Percentiles rank a stretch among this genome's conserved stretches.
These are phyloP conservation scores for Septoria linicola DNA, from an alignment of 2,329 filamentous ascomycete species.

Conservation along the genomic window DNA sequence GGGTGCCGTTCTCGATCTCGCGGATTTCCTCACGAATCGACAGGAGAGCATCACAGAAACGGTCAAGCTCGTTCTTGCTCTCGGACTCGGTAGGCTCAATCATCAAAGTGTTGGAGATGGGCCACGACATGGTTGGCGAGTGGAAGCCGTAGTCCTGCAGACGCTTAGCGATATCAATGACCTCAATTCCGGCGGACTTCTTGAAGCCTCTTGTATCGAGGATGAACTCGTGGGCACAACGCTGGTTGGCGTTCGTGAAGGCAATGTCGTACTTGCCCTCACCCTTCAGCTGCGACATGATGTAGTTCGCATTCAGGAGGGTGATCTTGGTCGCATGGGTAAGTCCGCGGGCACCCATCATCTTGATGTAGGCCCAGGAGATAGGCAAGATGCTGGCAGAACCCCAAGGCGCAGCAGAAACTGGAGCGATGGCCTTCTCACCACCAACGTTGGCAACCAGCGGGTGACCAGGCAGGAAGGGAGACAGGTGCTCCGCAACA, in stretches of 20 bases:
- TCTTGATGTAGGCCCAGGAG: slow-evolving; percentile 90
- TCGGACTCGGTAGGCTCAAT: slow-evolving; percentile 96
- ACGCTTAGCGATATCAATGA: slow-evolving; percentile 92
- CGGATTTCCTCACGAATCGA: slow-evolving; percentile 82
- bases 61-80: slow-evolving; percentile 86
- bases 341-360: slow-evolving; percentile 83
- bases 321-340: slow-evolving; percentile 89
- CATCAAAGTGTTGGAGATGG: slow-evolving; percentile 93
- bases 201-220: slow-evolving; percentile 84
- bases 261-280: slow-evolving; percentile 75
- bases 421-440: slow-evolving; percentile 62
- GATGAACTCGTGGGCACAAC: slow-evolving; percentile 97
- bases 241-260: slow-evolving; percentile 85
- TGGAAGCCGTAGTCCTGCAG: slow-evolving; percentile 98
- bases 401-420: slow-evolving; percentile 81
- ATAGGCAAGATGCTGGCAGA: slow-evolving; percentile 92
- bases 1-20: slow-evolving; percentile 75
- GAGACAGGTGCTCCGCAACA: slow-evolving; percentile 76
- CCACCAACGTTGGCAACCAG: slow-evolving; percentile 56
- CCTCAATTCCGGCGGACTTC: slow-evolving; percentile 78
- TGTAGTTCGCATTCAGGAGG: slow-evolving; percentile 96
- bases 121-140: slow-evolving; percentile 95
- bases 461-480: slow-evolving; percentile 73
- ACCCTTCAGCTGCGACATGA: slow-evolving; percentile 79
- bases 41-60: slow-evolving; percentile 87